Evolutionary conservation across 1,139 yeast genomes (phyloP), one percentile per base, ranked within the genome.

Genomic region (Protomyces lactucae-debilis): DNA sequence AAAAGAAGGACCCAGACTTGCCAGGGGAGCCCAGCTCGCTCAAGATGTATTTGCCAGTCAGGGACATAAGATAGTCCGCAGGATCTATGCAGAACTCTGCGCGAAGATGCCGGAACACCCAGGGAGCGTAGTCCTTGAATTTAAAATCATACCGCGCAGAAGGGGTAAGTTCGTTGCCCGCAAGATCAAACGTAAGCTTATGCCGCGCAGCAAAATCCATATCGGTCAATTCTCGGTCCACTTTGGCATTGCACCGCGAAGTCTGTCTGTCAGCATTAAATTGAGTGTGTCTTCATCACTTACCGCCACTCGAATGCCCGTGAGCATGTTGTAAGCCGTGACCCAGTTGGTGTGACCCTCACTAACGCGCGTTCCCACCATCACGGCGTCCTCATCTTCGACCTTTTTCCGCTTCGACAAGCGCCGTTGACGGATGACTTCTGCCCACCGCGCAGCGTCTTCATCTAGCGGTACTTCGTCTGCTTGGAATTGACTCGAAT

Each of bases 11-110:
- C 0, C 99, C 99, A 71, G 95, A 87, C 75, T 95, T 95, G 2
- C 99, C 99, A 0, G 98, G 98, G 1, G 97, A 90, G 23, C 95
- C 96, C 69, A 92, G 79, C 76, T 93, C 98, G 39, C 95, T 87
- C 56, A 95, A 81, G 69, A 95, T 89, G 72, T 92, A 93, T 75
- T 91, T 91, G 21, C 97, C 93, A 0, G 98, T 92, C 69, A 95
- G 80, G 0, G 97, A 89, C 71, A 93, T 86, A 67, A 95, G 80
- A 75, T 95, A 95, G 75, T 95, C 99, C 0, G 97, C 98, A 1
- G 96, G 97, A 72, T 93, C 98, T 37, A 95, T 80, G 18, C 92
- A 91, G 76, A 95, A 95, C 52, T 84, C 74, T 10, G 83, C 79
- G 64, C 99, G 79, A 66, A 95, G 77, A 71, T 90, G 96, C 57